A percentile compares a stretch with the other conserved stretches of the same genome.
phyloP scores from a whole-genome alignment of 495 filamentous ascomycete genomes.

The Hypoxylon lenormandii region DNA sequence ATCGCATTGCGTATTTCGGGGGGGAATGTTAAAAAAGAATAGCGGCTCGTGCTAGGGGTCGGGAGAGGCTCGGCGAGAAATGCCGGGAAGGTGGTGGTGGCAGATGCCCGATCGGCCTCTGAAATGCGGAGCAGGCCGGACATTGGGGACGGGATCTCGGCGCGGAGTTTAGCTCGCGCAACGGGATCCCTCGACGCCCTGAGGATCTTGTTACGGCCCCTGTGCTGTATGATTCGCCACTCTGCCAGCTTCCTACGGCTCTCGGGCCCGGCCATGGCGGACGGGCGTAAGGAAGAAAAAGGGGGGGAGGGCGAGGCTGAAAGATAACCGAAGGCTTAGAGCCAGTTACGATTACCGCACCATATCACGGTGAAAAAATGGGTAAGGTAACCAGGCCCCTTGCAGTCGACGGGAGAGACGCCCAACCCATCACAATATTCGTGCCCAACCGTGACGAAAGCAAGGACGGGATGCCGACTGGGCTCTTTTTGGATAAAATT shows the following conservation, averaged over 20 bases:
- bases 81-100: conserved; percentile 39
- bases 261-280: conserved; percentile 26
- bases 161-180: conserved; percentile 32
- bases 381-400: conserved; percentile 19
- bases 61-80: conserved; percentile 29
- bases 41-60: neutral
- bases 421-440: conserved; percentile 22
- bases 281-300: too few relatives aligned
- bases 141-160: conserved; percentile 41
- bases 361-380: conserved; percentile 24
- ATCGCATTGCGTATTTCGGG: conserved; percentile 53
- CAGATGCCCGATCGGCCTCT: conserved; percentile 37
- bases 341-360: conserved; percentile 13
- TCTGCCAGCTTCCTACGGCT: conserved; percentile 33
- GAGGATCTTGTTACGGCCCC: conserved; percentile 45
- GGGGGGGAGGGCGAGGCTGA: neutral
- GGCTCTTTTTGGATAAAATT: conserved; percentile 7
- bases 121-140: conserved; percentile 32
- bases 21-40: conserved; percentile 48
- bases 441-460: conserved; percentile 16
- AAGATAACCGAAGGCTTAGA: neutral
- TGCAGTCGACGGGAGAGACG: conserved; percentile 5
- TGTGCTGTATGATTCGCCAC: conserved; percentile 42
- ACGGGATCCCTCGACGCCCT: conserved; percentile 45
- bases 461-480: conserved; percentile 6